Evolutionary conservation across 352 stramenopile genomes (phyloP), one percentile per base, ranked within the genome.

Genomic region (Phytophthora pistaciae): DNA sequence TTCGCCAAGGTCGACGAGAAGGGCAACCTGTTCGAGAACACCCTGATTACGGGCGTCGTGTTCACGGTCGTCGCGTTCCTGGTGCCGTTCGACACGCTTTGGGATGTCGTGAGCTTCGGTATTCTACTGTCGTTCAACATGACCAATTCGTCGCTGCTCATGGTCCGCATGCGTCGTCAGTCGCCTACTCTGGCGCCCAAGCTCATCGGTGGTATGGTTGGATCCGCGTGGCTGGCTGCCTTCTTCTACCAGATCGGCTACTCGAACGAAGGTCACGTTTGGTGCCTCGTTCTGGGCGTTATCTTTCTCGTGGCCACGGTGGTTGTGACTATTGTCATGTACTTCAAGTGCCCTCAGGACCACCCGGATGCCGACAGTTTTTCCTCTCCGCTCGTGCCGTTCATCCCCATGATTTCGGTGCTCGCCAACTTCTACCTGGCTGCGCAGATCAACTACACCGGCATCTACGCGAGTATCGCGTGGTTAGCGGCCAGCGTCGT

Each of bases 51-150:
- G 1, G 88, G 88, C 29, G 70, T 70, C 21, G 77, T 94, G 31
- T 91, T 93, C 75, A 91, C 85, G 20, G 20, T 83, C 53, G 72
- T 96, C 10, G 80, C 91, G 18, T 82, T 95, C 60, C 38, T 94
- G 23, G 70, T 96, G 27, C 90, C 90, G 7, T 97, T 97, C 65
- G 67, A 78, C 46, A 83, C 77, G 53, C 72, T 98, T 5, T 95
- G 94, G 88, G 87, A 97, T 63, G 91, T 97, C 60, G 92, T 97
- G 8, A 94, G 75, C 72, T 95, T 96, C 57, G 92, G 91, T 46
- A 95, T 97, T 33, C 60, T 97, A 23, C 50, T 97, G n/a, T 94
- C 87, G 18, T 97, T 97, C 76, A 93, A 93, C 74, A 86, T 96
- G 68, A 84, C 89, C 33, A 96, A 96, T 60, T 72, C 76, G 31